phyloP scores from a whole-genome alignment of 2,329 filamentous ascomycete genomes.

The Juglanconis sp. region DNA sequence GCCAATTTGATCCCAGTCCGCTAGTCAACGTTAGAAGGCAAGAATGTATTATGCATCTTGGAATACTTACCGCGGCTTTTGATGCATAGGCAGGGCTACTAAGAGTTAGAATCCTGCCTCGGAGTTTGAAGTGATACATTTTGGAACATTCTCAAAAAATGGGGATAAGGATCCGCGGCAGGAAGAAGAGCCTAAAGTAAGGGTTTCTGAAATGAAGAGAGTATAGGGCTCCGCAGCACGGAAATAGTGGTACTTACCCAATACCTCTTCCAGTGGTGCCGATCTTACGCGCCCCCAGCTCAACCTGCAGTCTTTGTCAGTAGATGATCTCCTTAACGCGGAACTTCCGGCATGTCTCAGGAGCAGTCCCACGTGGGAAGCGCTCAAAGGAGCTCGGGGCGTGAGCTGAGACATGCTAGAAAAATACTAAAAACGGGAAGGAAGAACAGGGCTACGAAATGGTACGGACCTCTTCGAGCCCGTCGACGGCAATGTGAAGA shows the following conservation, averaged over 20 bases:
- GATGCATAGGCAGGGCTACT: conserved; percentile 27
- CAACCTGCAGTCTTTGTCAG: conserved; percentile 17
- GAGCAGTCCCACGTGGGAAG: background rate
- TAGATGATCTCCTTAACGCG: background rate
- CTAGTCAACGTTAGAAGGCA: conserved; percentile 2
- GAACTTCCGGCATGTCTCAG: too few species aligned
- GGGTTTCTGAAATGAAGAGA: too few species aligned
- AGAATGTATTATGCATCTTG: conserved; percentile 9
- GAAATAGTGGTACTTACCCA: too few species aligned
- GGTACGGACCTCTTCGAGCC: conserved; percentile 56
- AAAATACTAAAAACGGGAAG: too few species aligned
- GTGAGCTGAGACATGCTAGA: too few species aligned
- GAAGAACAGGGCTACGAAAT: background rate
- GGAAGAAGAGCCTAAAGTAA: too few species aligned
- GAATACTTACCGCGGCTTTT: conserved; percentile 24
- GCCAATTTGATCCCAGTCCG: conserved; percentile 63
- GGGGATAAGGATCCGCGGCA: too few species aligned
- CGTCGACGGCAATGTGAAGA: conserved; percentile 63
- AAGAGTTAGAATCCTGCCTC: too few species aligned
- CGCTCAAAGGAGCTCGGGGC: background rate
- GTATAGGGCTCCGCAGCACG: too few species aligned
- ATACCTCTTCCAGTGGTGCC: conserved; percentile 37
- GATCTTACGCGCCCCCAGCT: conserved; percentile 38
- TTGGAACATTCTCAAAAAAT: background rate
- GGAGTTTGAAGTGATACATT: too few species aligned